Base-by-base conservation (phyloP, 345 rosid species). In the Syzygium oleosum region DNA sequence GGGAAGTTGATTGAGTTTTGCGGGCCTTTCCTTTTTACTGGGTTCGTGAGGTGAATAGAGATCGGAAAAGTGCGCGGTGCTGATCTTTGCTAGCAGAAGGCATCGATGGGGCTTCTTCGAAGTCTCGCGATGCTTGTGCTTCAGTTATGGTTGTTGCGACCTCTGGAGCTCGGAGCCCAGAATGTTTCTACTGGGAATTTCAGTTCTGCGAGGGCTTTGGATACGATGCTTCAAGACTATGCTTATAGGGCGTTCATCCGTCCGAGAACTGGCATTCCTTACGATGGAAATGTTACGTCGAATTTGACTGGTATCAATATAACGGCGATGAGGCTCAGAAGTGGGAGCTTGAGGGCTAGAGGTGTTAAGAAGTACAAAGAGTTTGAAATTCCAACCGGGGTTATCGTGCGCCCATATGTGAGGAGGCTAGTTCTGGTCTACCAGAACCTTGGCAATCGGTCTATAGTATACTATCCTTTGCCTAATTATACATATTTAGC, bases 381-480 rank as follows among this genome's bases (percentile, higher is more conserved):
- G 92, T 97, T 97, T 84, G 80, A 46, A 78, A 93, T 98, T 43
- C 98, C 98, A 0, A 41, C 0, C 0, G 98, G 97, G 52, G 93
- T 98, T 41, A 87, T 83, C 3, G 96, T 83, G 65, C 80, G 4
- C 12, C 97, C 97, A 3, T 95, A 95, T 87, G 99, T 97, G 65
- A 92, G 92, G 93, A 92, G 99, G 92, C 94, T 98, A 34, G 97
- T 93, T 53, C 86, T 96, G 84, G 99, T 97, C 41, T 96, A 98
- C 89, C 99, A 97, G 84, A 98, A 97, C 90, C 89, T 97, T 90
- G 98, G 95, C 25, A 95, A 94, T 91, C 92, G 91, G 94, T 95
- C 99, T 41, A 63, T 4, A 23, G 73, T 43, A 22, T 97, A 95
- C 85, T 98, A 97, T 91, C 95, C 94, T 46, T 89, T 96, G 31